Base-by-base conservation (phyloP, 2,329 filamentous ascomycete genomes). In the Sclerotinia minor region DNA sequence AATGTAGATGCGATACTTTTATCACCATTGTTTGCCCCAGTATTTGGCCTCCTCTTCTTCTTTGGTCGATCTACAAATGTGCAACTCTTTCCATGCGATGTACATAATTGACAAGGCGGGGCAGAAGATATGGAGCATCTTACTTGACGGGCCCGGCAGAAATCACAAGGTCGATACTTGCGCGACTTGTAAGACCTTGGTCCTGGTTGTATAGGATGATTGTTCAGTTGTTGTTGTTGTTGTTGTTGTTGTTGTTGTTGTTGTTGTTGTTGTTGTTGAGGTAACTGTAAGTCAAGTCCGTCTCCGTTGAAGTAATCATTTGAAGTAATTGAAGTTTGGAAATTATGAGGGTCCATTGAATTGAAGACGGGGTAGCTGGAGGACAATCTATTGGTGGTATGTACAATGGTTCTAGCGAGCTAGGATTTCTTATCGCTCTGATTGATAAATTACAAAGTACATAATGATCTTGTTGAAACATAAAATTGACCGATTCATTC, bases 51-150 rank as follows among this genome's bases (percentile, higher is more conserved):
- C 58, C 73, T 69, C 71, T 76, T 77, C 72, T 76, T 76, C 71
- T 75, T 75, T 67, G 75, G 75, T 67, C 73, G 73, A 68, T 82
- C 80, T 26, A 82, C 75, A 70, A 82, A 82, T 3, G 80, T 82
- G 72, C 81, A 82, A 41, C 79, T 76, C 47, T 78, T 79, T 69
- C 77, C 77, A 69, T 81, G 80, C 11, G 79, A 75, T n/a, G 77
- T 73, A 67, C 81, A 82, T 11, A 81, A 73, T 64, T 79, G 78
- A 69, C 81, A 82, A 7, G 81, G 80, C 21, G 80, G 80, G 19
- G 75, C 70, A 11, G 69, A 72, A 32, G 81, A 79, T 54, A 82
- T 79, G 67, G 80, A 79, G 70, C 80, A 82, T 13, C 64, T 58
- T 52, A 67, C 58, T 67, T 67, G 65, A 35, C 65, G 58, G 26